Percentiles rank a stretch among this genome's conserved stretches.
phyloP scores from a whole-genome alignment of 768 basidiomycete species.

The Termitomyces sp. region DNA sequence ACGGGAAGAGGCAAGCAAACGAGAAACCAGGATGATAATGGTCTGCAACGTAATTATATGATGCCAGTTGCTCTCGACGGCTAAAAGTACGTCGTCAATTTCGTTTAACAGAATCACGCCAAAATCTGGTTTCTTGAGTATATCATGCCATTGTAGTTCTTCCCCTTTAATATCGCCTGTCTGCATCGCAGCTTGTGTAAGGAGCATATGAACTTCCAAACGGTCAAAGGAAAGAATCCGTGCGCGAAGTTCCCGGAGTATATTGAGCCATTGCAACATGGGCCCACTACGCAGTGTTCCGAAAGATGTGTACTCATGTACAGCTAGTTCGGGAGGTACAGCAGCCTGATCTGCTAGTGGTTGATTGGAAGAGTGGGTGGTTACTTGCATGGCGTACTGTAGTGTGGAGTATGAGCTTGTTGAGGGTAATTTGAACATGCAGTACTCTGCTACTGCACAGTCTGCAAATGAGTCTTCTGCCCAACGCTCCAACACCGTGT shows the following conservation, averaged over 20 bases:
- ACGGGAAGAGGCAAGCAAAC: slow-evolving; percentile 29
- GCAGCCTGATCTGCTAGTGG: slow-evolving; percentile 38
- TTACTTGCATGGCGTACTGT: slow-evolving; percentile 32
- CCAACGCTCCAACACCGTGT: slow-evolving; percentile 16
- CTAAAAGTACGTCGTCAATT: slow-evolving; percentile 29
- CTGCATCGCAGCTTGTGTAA: slow-evolving; percentile 44
- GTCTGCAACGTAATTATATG: slow-evolving; percentile 29
- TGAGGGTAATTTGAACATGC: slow-evolving; percentile 27
- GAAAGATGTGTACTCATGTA: slow-evolving; percentile 47
- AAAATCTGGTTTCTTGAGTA: slow-evolving; percentile 31
- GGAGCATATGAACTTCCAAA: slow-evolving; percentile 37
- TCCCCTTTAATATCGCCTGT: slow-evolving; percentile 26
- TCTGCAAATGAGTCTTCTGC: slow-evolving; percentile 13
- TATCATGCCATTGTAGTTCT: slow-evolving; percentile 36
- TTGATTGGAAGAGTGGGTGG: slow-evolving; percentile 40
- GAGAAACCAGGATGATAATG: slow-evolving; percentile 30
- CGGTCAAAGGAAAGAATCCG: slow-evolving; percentile 34
- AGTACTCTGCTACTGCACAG: slow-evolving; percentile 18
- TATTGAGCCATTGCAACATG: slow-evolving; percentile 48
- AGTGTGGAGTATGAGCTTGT: slow-evolving; percentile 29
- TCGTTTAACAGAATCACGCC: slow-evolving; percentile 33
- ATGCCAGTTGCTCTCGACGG: slow-evolving; percentile 40
- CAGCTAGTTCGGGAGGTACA: slow-evolving; percentile 35
- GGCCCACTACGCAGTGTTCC: slow-evolving; percentile 42
- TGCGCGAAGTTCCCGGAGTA: slow-evolving; percentile 41